Evolutionary conservation across 768 basidiomycete species (phyloP).

Genomic region (Suillus cothurnatus): DNA sequence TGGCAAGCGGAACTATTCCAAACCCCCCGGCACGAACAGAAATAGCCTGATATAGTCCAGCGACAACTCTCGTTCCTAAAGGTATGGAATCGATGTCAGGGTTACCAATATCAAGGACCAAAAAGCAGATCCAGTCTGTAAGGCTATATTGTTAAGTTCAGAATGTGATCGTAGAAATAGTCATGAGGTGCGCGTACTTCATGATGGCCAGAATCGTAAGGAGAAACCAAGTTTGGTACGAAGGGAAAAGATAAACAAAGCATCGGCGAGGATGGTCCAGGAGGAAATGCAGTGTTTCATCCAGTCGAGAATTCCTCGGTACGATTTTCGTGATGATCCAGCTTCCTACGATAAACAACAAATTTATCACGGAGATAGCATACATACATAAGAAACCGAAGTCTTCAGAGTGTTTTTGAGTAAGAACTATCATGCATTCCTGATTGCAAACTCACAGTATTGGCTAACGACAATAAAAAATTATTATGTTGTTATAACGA

Average conservation of each 20-base stretch:
- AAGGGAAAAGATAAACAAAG: conserved; percentile 88
- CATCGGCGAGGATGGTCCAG: conserved; percentile 94
- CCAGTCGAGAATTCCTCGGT: conserved; percentile 55
- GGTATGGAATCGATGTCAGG: conserved; percentile 69
- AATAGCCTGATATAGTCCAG: conserved; percentile 77
- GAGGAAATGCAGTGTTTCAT: conserved; percentile 87
- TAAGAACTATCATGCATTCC: not conserved
- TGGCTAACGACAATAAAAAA: conserved; percentile 51
- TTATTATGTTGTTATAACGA: not conserved
- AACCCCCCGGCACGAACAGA: conserved; percentile 91
- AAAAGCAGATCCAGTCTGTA: conserved; percentile 89
- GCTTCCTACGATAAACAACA: conserved; percentile 40
- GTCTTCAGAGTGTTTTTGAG: conserved; percentile 39
- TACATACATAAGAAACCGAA: conserved; percentile 84
- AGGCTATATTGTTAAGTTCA: conserved; percentile 40
- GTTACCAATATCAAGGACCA: conserved; percentile 86
- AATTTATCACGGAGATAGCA: conserved; percentile 4
- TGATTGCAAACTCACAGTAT: conserved; percentile 66
- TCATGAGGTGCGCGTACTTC: conserved; percentile 52
- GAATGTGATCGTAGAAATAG: not conserved
- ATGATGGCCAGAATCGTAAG: conserved; percentile 65
- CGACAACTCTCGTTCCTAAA: conserved; percentile 64
- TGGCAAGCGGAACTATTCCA: conserved; percentile 65
- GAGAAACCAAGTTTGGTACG: conserved; percentile 94
- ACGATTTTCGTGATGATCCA: conserved; percentile 72